A percentile compares a stretch with the other conserved stretches of the same genome.
Evolutionary conservation across 83 land plant genomes (phyloP).

Genomic region (Diphasiastrum complanatum): DNA sequence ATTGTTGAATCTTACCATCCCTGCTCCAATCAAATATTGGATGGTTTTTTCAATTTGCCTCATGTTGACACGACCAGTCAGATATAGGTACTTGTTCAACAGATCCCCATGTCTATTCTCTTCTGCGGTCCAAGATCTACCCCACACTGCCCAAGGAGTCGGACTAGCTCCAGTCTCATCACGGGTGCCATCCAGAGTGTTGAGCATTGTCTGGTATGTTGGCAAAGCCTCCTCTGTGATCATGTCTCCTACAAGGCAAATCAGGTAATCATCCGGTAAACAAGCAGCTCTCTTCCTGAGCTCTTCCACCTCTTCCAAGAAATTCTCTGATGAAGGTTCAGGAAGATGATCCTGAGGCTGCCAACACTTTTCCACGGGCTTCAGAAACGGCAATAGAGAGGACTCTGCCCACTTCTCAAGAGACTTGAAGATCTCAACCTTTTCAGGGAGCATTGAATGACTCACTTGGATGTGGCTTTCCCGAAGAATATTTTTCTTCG

Average conservation of each 20-base stretch:
- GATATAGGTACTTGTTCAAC: not conserved
- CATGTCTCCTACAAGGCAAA: too few relatives aligned
- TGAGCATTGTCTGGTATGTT: too few relatives aligned
- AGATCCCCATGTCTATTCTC: not conserved
- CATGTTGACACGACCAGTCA: not conserved
- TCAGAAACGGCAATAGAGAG: too few relatives aligned
- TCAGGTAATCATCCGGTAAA: conserved; percentile 10
- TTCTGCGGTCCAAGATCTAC: not conserved
- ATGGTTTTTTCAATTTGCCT: not conserved
- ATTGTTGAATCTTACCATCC: too few relatives aligned
- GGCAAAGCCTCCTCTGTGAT: too few relatives aligned
- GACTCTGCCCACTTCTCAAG: too few relatives aligned
- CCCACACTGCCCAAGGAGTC: not conserved
- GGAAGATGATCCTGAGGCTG: conserved; percentile 18
- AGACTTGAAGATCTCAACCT: too few relatives aligned
- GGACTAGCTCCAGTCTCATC: conserved; percentile 16
- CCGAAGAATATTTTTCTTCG: conserved; percentile 3
- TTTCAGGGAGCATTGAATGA: too few relatives aligned
- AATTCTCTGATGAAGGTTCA: conserved; percentile 5
- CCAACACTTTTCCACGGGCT: conserved; percentile 17
- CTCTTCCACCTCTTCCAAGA: conserved; percentile 6
- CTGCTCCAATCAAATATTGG: not conserved
- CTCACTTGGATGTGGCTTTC: too few relatives aligned
- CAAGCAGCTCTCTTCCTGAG: conserved; percentile 9
- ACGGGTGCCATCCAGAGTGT: conserved; percentile 11